Evolutionary conservation across 1,139 yeast species (phyloP).

Genomic region (Protomyces inouyei): DNA sequence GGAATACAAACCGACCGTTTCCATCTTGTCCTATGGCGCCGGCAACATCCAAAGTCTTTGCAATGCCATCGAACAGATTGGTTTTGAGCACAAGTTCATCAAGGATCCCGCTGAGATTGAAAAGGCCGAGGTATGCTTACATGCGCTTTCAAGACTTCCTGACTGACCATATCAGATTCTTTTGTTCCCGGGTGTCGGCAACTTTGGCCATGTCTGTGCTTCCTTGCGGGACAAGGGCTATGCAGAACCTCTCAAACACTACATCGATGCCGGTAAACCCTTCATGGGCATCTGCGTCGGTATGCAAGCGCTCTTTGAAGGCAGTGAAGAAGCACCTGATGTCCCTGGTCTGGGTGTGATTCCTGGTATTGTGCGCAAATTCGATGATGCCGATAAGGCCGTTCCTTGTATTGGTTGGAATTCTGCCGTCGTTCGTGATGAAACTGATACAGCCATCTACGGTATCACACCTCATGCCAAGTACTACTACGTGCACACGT

Average conservation of each 20-base stretch:
- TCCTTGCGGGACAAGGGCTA: conserved; percentile 60
- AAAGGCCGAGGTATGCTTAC: conserved; percentile 33
- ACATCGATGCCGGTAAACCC: conserved; percentile 68
- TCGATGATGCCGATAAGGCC: conserved; percentile 60
- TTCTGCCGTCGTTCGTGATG: conserved; percentile 39
- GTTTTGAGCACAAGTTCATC: conserved; percentile 52
- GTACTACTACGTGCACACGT: conserved; percentile 93
- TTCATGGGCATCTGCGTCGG: conserved; percentile 98
- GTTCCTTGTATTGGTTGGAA: conserved; percentile 99
- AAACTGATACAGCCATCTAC: conserved; percentile 45
- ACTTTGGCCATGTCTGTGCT: conserved; percentile 85
- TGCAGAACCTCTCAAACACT: conserved; percentile 57
- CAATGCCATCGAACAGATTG: conserved; percentile 76
- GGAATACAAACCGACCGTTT: conserved; percentile 25
- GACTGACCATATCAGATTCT: conserved; percentile 41
- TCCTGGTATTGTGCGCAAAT: conserved; percentile 53
- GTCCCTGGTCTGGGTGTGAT: conserved; percentile 55
- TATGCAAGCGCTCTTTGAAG: conserved; percentile 69
- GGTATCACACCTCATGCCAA: conserved; percentile 61
- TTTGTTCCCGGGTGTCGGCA: conserved; percentile 92
- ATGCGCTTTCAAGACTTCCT: neutral
- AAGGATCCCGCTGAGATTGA: conserved; percentile 38
- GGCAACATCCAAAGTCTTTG: conserved; percentile 86
- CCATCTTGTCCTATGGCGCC: conserved; percentile 81
- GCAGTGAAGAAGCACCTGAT: conserved; percentile 68